Conservation (phyloP, 768 basidiomycete genomes). For the Rhodotorula paludigena region DNA sequence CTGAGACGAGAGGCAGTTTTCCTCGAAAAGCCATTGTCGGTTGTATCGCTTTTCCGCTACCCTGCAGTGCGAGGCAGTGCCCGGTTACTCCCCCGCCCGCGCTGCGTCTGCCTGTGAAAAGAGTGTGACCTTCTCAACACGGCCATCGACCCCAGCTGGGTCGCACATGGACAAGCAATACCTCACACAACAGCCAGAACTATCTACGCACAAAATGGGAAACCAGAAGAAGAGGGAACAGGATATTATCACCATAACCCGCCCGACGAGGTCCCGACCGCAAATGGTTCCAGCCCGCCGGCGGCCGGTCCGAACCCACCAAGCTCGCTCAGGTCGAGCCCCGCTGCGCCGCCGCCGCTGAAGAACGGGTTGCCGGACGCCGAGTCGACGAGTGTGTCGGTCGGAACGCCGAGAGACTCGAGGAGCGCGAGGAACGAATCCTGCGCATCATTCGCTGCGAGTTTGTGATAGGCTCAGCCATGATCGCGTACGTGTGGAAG, state of each 20-base stretch:
- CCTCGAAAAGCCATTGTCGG: too few relatives aligned
- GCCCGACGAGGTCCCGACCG: background rate
- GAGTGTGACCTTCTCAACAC: too few relatives aligned
- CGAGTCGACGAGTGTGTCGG: background rate
- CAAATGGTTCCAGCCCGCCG: slow-evolving; percentile 19
- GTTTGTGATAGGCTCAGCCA: background rate
- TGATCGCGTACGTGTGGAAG: background rate
- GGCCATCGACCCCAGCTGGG: too few relatives aligned
- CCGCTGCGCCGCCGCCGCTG: background rate
- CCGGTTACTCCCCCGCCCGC: too few relatives aligned
- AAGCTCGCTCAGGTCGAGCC: slow-evolving; percentile 5
- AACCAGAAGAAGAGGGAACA: background rate
- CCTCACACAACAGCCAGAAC: too few relatives aligned
- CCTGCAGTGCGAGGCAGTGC: too few relatives aligned
- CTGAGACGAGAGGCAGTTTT: background rate
- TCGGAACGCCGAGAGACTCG: slow-evolving; percentile 22
- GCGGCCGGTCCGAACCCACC: background rate
- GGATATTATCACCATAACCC: slow-evolving; percentile 1
- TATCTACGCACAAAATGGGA: too few relatives aligned
- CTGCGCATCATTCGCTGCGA: slow-evolving; percentile 2
- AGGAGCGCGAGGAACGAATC: slow-evolving; percentile 17
- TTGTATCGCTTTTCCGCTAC: too few relatives aligned
- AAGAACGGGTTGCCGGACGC: background rate
- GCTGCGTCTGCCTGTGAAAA: too few relatives aligned
- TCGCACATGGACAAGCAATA: too few relatives aligned